Base-by-base conservation (phyloP, 495 filamentous ascomycete genomes). In the Penicillium alfredii region DNA sequence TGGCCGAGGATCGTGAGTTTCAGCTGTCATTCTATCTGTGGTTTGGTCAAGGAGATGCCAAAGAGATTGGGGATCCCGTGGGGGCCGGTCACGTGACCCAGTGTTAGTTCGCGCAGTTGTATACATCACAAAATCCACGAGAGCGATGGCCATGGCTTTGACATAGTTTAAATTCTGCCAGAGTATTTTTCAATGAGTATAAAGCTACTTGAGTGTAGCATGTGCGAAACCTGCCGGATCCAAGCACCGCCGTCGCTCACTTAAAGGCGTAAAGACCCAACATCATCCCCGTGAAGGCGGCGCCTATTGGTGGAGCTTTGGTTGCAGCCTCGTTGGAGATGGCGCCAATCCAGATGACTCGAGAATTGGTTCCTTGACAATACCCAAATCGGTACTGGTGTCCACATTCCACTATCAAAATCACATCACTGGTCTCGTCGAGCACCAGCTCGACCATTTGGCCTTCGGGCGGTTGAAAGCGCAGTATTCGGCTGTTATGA, bases 251-350 rank as follows among this genome's bases (percentile, higher is more conserved):
- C 69, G 61, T 0, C 53, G 43, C 22, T 67, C 60, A 8, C 64
- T 66, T n/a, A 53, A 66, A 66, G n/a, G 60, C 42, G 49, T 71
- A 71, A 12, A 69, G 8, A 1, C 68, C 66, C 21, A 68, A 38
- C 66, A 69, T 66, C 53, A 66, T 56, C 7, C 65, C 65, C 11
- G 59, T 62, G 33, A 71, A 69, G 1, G 46, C 35, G 0, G 53
- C 56, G 0, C 67, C 65, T 2, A 68, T 49, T 1, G 58, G 49
- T 5, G 67, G 59, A 12, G 52, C 40, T 20, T 44, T 39, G 0
- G 56, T 56, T 29, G 65, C 49, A n/a, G 31, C 37, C 4, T 30
- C 9, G 26, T 63, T 64, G 1, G 35, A 22, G 8, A 62, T 47
- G 8, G 38, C 38, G 0, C 54, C 58, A 20, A 64, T 33, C 58